Conservation (phyloP, 2,329 filamentous ascomycete genomes). For the Arthroderma sp. region DNA sequence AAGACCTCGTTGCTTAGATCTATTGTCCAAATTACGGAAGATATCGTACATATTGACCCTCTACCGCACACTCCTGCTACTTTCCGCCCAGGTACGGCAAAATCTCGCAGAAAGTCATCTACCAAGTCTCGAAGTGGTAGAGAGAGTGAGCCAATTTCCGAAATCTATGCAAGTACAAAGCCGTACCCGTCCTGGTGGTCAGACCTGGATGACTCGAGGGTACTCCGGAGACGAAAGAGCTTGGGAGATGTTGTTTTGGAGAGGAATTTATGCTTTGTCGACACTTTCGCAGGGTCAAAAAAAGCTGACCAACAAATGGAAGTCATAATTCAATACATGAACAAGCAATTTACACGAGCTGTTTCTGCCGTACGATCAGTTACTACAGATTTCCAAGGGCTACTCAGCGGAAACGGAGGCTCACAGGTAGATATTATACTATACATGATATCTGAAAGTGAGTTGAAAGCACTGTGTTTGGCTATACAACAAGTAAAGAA, state of each 20-base stretch:
- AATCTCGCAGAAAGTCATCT: constrained; percentile 3
- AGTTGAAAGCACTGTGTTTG: constrained; percentile 17
- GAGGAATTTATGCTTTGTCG: constrained; percentile 86
- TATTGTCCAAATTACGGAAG: constrained; percentile 72
- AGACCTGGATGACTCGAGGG: constrained; percentile 56
- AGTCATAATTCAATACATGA: constrained; percentile 57
- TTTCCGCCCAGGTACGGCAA: constrained; percentile 13
- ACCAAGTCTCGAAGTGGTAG: constrained; percentile 12
- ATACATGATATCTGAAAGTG: constrained; percentile 66
- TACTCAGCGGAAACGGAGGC: constrained; percentile 72
- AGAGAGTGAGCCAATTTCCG: constrained; percentile 38
- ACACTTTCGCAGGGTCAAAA: constrained; percentile 55
- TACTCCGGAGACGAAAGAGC: constrained; percentile 54
- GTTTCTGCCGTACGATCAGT: constrained; percentile 50
- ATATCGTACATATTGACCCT: constrained; percentile 87
- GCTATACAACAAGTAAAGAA: neutral
- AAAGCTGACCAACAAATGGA: constrained; percentile 42
- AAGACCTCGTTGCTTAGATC: constrained; percentile 85
- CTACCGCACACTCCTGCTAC: constrained; percentile 22
- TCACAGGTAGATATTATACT: constrained; percentile 74
- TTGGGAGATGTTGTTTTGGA: constrained; percentile 68
- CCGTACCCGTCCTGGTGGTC: constrained; percentile 86
- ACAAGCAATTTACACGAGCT: constrained; percentile 54
- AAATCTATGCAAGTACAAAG: constrained; percentile 68
- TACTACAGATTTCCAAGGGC: constrained; percentile 61